Percentiles rank a stretch among this genome's conserved stretches.
These are phyloP conservation scores for Syzygium aqueum DNA, from an alignment of 345 rosid species.

Conservation along the genomic window DNA sequence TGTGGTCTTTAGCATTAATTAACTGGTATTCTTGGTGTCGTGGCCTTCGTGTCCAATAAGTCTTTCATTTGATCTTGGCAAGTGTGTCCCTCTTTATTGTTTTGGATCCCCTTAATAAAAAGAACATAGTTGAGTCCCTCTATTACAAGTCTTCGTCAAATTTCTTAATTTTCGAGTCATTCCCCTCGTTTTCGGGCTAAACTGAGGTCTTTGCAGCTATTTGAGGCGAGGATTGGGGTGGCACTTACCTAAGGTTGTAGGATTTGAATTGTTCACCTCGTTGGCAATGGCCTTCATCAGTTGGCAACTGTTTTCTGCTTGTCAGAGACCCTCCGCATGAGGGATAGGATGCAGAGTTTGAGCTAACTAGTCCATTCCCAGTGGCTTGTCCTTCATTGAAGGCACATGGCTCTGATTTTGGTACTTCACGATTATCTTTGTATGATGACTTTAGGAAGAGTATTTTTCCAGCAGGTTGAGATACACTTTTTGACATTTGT, in stretches of 20 bases:
- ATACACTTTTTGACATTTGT: neutral
- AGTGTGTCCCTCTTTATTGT: neutral
- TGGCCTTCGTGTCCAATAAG: neutral
- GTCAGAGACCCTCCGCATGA: slow-evolving; percentile 78
- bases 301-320: slow-evolving; percentile 82
- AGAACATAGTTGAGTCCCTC: neutral
- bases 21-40: neutral
- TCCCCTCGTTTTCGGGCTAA: neutral
- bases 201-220: slow-evolving; percentile 43
- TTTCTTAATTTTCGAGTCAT: neutral
- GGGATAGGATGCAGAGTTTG: neutral
- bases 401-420: neutral
- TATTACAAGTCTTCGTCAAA: neutral
- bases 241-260: slow-evolving; percentile 86
- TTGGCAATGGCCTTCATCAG: slow-evolving; percentile 79
- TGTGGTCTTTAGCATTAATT: neutral
- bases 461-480: neutral
- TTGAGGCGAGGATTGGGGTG: slow-evolving; percentile 80
- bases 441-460: neutral
- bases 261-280: slow-evolving; percentile 80
- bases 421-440: neutral
- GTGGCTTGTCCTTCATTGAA: neutral
- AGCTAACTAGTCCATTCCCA: neutral
- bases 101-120: neutral
- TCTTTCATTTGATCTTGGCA: neutral